Evolutionary conservation across 169 alveolate genomes (phyloP).

Genomic region (Plasmodium adleri): DNA sequence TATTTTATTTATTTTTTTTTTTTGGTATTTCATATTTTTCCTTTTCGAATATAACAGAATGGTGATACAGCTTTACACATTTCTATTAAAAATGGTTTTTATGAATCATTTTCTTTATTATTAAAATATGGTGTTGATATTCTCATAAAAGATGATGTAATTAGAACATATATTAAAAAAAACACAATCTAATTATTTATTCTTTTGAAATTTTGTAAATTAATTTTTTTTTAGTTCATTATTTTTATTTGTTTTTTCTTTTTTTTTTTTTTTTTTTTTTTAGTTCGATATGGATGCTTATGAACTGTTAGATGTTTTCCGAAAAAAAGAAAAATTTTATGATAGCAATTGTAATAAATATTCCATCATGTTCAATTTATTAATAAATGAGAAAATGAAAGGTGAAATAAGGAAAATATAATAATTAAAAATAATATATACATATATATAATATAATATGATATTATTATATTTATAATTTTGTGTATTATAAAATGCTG

Average conservation of each 20-base stretch:
- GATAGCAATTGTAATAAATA: slow-evolving; percentile 41
- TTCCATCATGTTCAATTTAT: slow-evolving; percentile 38
- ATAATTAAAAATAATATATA: neutral
- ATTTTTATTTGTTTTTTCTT: neutral
- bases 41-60: slow-evolving; percentile 21
- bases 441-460: too few species aligned
- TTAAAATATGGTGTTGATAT: slow-evolving; percentile 64
- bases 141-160: slow-evolving; percentile 58
- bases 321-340: slow-evolving; percentile 66
- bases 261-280: neutral
- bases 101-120: slow-evolving; percentile 35
- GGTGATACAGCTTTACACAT: slow-evolving; percentile 75
- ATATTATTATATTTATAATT: too few species aligned
- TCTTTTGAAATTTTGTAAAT: neutral
- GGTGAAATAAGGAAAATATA: neutral
- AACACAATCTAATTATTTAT: neutral
- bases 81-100: slow-evolving; percentile 72
- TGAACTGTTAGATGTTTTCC: slow-evolving; percentile 44
- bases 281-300: slow-evolving; percentile 65
- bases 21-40: neutral
- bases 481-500: too few species aligned
- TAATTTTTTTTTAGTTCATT: neutral
- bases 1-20: neutral
- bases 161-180: slow-evolving; percentile 7
- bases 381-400: slow-evolving; percentile 20